Evolutionary conservation across 2,329 filamentous ascomycete species (phyloP).

Genomic region (Paracoccidioides brasiliensis): DNA sequence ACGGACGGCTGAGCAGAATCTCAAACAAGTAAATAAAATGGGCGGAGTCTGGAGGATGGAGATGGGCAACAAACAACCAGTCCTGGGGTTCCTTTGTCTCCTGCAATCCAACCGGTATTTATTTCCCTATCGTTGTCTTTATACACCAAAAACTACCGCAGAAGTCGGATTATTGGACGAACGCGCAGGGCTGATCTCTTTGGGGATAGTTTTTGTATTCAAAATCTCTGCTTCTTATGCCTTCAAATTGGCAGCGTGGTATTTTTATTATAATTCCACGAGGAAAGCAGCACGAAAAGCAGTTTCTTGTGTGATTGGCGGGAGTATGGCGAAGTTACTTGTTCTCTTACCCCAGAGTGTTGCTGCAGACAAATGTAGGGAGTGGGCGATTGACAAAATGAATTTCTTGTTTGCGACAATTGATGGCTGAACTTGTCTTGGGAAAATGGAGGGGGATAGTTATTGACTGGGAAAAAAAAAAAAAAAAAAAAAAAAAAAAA

Average conservation of each 20-base stretch:
- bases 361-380: not conserved
- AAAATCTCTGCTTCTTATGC: not conserved
- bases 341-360: not conserved
- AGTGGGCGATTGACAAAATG: not conserved
- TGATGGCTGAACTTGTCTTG: not conserved
- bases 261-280: not conserved
- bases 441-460: not conserved
- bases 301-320: not conserved
- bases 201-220: not conserved
- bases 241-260: not conserved
- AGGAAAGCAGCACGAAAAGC: not conserved
- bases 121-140: not conserved
- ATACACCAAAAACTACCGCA: not conserved
- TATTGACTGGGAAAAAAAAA: not conserved
- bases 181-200: not conserved
- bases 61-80: not conserved
- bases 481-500: not conserved
- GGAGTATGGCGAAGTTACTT: not conserved
- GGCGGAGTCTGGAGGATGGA: not conserved
- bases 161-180: not conserved
- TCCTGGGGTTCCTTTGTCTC: not conserved
- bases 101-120: not conserved
- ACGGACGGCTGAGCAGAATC: not conserved
- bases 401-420: not conserved
- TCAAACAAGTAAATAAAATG: not conserved